Percentiles rank a stretch among this genome's conserved stretches.
phyloP scores from a whole-genome alignment of 2,329 filamentous ascomycete species.

The Trichoderma atroviride region DNA sequence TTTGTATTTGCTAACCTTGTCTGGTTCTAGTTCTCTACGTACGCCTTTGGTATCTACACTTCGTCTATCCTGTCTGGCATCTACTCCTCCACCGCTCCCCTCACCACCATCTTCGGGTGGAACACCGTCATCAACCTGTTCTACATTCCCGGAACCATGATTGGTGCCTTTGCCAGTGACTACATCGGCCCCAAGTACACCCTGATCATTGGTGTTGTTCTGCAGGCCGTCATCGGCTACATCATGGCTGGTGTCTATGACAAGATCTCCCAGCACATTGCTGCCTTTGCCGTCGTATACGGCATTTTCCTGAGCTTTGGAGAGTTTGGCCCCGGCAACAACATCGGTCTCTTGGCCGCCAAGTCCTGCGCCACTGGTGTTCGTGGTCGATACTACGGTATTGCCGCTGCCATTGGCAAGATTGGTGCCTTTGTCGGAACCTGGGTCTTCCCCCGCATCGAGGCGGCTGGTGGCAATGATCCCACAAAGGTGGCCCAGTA shows the following conservation, averaged over 20 bases:
- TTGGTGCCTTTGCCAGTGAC: constrained; percentile 78
- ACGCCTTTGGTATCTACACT: constrained; percentile 85
- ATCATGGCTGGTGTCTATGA: constrained; percentile 83
- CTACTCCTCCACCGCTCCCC: constrained; percentile 58
- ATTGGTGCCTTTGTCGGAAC: constrained; percentile 84
- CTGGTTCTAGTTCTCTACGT: constrained; percentile 66
- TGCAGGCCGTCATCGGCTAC: constrained; percentile 80
- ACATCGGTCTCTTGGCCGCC: constrained; percentile 83
- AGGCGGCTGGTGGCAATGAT: constrained; percentile 59
- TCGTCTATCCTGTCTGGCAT: constrained; percentile 71
- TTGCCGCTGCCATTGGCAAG: constrained; percentile 74
- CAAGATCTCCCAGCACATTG: constrained; percentile 60
- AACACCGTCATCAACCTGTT: constrained; percentile 87
- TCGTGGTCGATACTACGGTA: constrained; percentile 72
- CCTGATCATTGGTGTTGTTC: constrained; percentile 68
- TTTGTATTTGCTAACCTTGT: background rate
- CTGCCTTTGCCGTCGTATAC: constrained; percentile 43
- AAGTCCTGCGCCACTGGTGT: constrained; percentile 89
- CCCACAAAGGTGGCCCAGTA: constrained; percentile 70
- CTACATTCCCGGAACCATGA: constrained; percentile 79
- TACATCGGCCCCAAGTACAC: constrained; percentile 77
- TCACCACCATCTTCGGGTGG: constrained; percentile 85
- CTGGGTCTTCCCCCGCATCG: constrained; percentile 77
- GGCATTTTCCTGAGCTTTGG: constrained; percentile 45
- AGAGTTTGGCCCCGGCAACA: constrained; percentile 79